Base-by-base conservation (phyloP, 148 eudicot genomes). In the Limonium bicolor region DNA sequence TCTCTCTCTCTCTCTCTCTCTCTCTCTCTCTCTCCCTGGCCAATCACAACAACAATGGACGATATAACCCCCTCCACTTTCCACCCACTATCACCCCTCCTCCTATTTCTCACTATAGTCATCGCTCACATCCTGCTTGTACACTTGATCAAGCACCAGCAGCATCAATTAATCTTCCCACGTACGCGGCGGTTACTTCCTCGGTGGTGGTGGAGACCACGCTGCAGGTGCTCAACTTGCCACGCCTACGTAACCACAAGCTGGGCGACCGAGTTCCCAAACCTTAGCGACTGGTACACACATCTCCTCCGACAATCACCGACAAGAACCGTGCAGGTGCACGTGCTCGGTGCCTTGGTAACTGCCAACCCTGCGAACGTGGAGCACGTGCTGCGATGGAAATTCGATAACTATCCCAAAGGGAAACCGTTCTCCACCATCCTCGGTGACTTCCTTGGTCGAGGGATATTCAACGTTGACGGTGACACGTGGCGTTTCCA, bases 401-500 rank as follows among this genome's bases (percentile, higher is more conserved):
- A 63, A 24, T 82, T 82, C 18, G 61, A 69, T 27, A 82, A 82
- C 29, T 82, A 66, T 36, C 94, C 86, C 0, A 82, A 82, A 38
- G 94, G 86, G 1, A 76, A 72, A 25, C 68, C 77, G 41, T 78
- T 78, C 38, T 78, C 86, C 0, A 40, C 58, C 3, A 75, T 82
- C 55, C 58, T 82, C 9, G 86, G 80, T 3, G 94, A 82, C 43
- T 60, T 82, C 10, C 24, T 82, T 17, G 94, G 94, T 3, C 35
- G 62, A 13, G 94, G 94, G 5, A 82, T 82, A 27, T 82, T 82
- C 63, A 75, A 72, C 49, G 94, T 72, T 1, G 94, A 82, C 16
- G 94, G 94, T 1, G 86, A 82, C 27, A 28, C 37, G 13, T 82
- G 94, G 94, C 55, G 53, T 10, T 82, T 82, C 27, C 94, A 82